Evolutionary conservation across 129 eudicot species (phyloP).

Genomic region (Rutidosis leptorrhynchoides): DNA sequence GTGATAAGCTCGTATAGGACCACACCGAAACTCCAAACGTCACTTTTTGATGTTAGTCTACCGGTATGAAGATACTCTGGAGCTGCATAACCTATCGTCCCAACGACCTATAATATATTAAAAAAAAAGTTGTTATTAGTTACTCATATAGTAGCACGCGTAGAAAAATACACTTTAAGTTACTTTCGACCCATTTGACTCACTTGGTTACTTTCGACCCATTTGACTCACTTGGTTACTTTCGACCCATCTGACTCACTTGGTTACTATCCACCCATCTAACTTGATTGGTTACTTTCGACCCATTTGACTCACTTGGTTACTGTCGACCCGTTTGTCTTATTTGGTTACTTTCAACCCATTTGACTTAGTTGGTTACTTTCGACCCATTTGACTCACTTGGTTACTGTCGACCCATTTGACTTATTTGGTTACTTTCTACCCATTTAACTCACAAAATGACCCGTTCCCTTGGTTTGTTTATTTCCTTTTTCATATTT

Average conservation of each 20-base stretch:
- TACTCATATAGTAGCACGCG: not conserved
- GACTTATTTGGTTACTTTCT: no score
- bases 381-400: not conserved
- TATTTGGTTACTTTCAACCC: slow-evolving; percentile 6
- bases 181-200: slow-evolving; percentile 2
- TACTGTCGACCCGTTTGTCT: no score
- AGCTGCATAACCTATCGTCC: slow-evolving; percentile 95
- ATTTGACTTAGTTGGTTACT: not conserved
- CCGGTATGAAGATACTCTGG: slow-evolving; percentile 93
- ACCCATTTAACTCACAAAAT: not conserved
- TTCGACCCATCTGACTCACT: not conserved
- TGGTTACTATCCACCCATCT: not conserved
- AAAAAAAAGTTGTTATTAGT: not conserved
- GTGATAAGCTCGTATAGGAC: slow-evolving; percentile 88
- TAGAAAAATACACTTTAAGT: not conserved
- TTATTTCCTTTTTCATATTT: no score
- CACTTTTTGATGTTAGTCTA: slow-evolving; percentile 76
- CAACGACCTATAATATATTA: slow-evolving; percentile 59
- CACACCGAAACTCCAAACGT: slow-evolving; percentile 95
- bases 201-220: not conserved
- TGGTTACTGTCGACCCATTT: no score
- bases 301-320: not conserved
- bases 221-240: not conserved
- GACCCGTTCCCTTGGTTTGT: no score
- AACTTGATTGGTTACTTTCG: slow-evolving; percentile 1